Base-by-base conservation (phyloP, 345 rosid species). In the Atalantia buxifolia region DNA sequence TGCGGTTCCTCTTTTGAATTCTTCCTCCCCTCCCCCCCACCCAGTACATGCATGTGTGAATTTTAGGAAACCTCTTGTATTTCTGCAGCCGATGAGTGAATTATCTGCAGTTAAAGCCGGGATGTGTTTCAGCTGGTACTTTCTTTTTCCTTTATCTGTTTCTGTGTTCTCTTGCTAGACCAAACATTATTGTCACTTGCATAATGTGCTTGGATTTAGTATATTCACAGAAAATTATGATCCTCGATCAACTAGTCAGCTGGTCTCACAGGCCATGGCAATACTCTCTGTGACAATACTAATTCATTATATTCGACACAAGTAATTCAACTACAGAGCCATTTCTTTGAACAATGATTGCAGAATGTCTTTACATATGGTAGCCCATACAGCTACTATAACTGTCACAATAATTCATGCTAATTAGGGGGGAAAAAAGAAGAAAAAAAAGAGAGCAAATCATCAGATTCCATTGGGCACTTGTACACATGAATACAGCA, bases 321-420 rank as follows among this genome's bases (percentile, higher is more conserved):
- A n/a, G 53, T 19, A 66, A 33, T 50, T 76, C 56, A 61, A 18
- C 48, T 30, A 78, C 19, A 69, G 31, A 71, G 30, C 76, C 72
- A 76, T 76, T 61, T 76, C 78, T 56, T 67, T 76, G 76, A 72
- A 71, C 79, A 77, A 77, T 78, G 80, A 69, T 79, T 65, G 78
- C 66, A 33, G 74, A 55, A 38, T 55, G 83, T 79, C 57, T 83
- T 84, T 82, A 81, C 82, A 78, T 55, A 71, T 22, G 72, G 80
- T 76, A 65, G 55, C 73, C 84, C 86, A 86, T 82, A 84, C 85
- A 83, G 28, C 76, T 83, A 83, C 40, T 22, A 35, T 69, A 66
- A 78, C 72, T 69, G 56, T 25, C 67, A 77, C 81, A 75, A 80
- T 53, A 76, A 78, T 78, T 75, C 76, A 33, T 71, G 69, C 81